A percentile compares a stretch with the other conserved stretches of the same genome.
Evolutionary conservation across 345 rosid species (phyloP).

Genomic region (Eutrema heterophyllum): DNA sequence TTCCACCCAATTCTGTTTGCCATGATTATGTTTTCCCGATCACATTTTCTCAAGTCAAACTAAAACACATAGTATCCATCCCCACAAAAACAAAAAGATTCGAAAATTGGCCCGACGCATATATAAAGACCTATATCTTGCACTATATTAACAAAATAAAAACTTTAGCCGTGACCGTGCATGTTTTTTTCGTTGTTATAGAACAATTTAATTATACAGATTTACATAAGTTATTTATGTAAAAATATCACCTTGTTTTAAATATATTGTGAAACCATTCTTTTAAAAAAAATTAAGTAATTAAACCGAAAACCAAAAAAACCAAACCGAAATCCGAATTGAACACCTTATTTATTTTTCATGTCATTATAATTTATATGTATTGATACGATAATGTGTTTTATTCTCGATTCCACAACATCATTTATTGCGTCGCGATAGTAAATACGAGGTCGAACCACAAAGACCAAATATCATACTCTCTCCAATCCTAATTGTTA

Average conservation of each 20-base stretch:
- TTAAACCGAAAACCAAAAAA: no score
- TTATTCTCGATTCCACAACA: no score
- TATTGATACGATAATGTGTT: no score
- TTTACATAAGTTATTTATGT: background rate
- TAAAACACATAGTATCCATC: background rate
- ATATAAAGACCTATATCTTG: background rate
- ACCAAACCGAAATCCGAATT: no score
- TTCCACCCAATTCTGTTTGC: slow-evolving; percentile 22
- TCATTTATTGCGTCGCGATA: no score
- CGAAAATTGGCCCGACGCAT: background rate
- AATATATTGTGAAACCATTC: background rate
- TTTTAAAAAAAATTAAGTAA: no score
- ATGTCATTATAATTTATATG: no score
- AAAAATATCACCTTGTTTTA: background rate
- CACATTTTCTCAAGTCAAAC: slow-evolving; percentile 21
- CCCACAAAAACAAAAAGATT: slow-evolving; percentile 1
- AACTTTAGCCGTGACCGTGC: background rate
- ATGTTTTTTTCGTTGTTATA: background rate
- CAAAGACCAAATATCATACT: no score
- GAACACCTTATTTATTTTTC: no score
- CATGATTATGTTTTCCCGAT: slow-evolving; percentile 27
- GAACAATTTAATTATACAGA: background rate
- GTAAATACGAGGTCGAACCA: no score
- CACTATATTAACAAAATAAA: background rate
- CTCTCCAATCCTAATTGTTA: no score